Base-by-base conservation (phyloP, 805 yeast species). In the Yarrowia deformans region DNA sequence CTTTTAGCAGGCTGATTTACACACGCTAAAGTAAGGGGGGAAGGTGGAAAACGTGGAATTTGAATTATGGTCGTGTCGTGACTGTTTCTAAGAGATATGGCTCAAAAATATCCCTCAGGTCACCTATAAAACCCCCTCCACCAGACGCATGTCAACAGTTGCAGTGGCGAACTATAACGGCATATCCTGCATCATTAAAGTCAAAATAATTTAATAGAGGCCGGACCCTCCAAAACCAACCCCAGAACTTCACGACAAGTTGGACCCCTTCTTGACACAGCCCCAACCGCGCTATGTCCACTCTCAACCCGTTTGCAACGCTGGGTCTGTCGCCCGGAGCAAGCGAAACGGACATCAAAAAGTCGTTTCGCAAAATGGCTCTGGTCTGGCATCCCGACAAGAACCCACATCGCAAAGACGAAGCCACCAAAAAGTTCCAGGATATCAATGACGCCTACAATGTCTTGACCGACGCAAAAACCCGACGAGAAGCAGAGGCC, bases 391-490 rank as follows among this genome's bases (percentile, higher is more conserved):
- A 91, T 76, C 97, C 97, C 0, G 97, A 91, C 76, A 91, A 91
- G 80, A 89, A 90, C 75, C 87, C 85, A 10, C 80, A 79, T 58
- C 66, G 66, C 32, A 42, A 60, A 8, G 74, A 74, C 56, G 97
- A 90, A 77, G 97, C 97, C 18, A 95, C 96, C 67, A 98, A 93
- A 77, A 93, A 91, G 81, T 94, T 94, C 80, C 93, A 94, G 80
- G 97, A 91, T 78, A 84, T 92, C 76, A 88, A 94, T 7, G 86
- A 87, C 70, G 97, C 98, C 9, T 87, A 93, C 37, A 48, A 48
- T 3, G 37, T 39, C 6, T 29, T 63, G 68, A 37, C 2, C 13
- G 68, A 63, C 10, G 45, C 68, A 8, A 63, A 46, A 16, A 37
- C 56, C 2, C 46, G 68, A 4, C 52, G 66, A 8, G 66, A 43